Conservation (phyloP, 768 basidiomycete species). For the Trametes cingulata region DNA sequence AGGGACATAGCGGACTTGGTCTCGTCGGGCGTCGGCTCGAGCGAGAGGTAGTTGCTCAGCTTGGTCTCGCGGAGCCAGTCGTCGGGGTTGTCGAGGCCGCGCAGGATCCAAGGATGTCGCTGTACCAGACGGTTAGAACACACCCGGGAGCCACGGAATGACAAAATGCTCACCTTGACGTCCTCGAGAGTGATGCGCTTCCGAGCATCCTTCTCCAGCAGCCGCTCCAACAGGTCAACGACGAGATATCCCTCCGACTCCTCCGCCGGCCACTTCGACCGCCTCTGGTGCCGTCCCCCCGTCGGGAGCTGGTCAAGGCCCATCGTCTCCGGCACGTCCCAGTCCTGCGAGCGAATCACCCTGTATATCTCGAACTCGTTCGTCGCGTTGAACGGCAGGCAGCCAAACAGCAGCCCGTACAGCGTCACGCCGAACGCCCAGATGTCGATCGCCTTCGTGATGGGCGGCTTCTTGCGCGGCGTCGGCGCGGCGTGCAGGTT, state of each 20-base stretch:
- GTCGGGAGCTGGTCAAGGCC: slow-evolving; percentile 68
- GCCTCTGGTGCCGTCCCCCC: slow-evolving; percentile 54
- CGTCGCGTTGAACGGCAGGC: slow-evolving; percentile 68
- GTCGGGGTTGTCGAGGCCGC: slow-evolving; percentile 63
- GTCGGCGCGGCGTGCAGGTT: slow-evolving; percentile 22
- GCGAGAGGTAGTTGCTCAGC: slow-evolving; percentile 47
- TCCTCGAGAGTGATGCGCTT: slow-evolving; percentile 77
- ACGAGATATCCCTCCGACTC: slow-evolving; percentile 60
- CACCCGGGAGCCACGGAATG: neutral
- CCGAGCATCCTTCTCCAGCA: slow-evolving; percentile 79
- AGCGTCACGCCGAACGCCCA: slow-evolving; percentile 98
- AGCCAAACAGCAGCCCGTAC: slow-evolving; percentile 91
- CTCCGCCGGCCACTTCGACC: slow-evolving; percentile 27
- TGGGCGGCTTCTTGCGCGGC: slow-evolving; percentile 47
- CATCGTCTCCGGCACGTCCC: slow-evolving; percentile 66
- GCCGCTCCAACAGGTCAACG: slow-evolving; percentile 66
- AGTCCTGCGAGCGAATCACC: slow-evolving; percentile 76
- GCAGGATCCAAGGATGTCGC: slow-evolving; percentile 66
- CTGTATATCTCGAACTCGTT: slow-evolving; percentile 79
- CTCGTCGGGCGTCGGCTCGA: slow-evolving; percentile 74
- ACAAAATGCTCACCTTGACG: slow-evolving; percentile 62
- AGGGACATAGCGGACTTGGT: slow-evolving; percentile 71
- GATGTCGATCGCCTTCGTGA: slow-evolving; percentile 93
- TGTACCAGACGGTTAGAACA: slow-evolving; percentile 28
- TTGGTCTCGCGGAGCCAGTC: slow-evolving; percentile 71